These are phyloP conservation scores for Calonectria henricotiae DNA, from an alignment of 2,329 filamentous ascomycete genomes.

Conservation along the genomic window DNA sequence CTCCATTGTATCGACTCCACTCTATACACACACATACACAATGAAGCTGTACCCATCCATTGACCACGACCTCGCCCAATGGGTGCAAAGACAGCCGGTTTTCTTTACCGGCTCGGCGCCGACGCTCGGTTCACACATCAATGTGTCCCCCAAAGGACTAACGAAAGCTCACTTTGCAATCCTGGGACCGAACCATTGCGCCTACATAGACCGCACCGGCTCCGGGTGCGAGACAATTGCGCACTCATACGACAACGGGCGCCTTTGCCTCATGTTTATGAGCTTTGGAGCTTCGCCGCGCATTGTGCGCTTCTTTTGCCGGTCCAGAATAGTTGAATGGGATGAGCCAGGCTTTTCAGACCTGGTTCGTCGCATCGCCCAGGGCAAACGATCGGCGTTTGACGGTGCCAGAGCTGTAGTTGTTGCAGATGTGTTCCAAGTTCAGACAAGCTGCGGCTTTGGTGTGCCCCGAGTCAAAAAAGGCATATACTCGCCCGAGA, in stretches of 20 bases:
- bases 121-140: conserved; percentile 78
- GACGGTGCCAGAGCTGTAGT: conserved; percentile 74
- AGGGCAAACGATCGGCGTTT: conserved; percentile 58
- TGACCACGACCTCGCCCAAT: conserved; percentile 70
- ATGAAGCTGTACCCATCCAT: conserved; percentile 77
- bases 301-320: conserved; percentile 78
- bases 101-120: conserved; percentile 86
- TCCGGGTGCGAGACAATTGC: conserved; percentile 84
- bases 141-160: conserved; percentile 83
- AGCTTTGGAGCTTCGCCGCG: conserved; percentile 74
- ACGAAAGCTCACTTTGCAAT: conserved; percentile 75
- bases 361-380: conserved; percentile 64
- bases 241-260: conserved; percentile 83
- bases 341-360: conserved; percentile 66
- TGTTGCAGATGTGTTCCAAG: conserved; percentile 74
- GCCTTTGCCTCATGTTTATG: conserved; percentile 83
- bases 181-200: conserved; percentile 72
- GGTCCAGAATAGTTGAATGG: conserved; percentile 73
- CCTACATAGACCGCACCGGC: conserved; percentile 83
- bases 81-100: conserved; percentile 78
- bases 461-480: conserved; percentile 72
- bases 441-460: conserved; percentile 79
- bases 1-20: conserved; percentile 30
- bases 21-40: conserved; percentile 25
- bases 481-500: conserved; percentile 57